Evolutionary conservation across 2,329 filamentous ascomycete species (phyloP).

Genomic region (Drechslera avenae): DNA sequence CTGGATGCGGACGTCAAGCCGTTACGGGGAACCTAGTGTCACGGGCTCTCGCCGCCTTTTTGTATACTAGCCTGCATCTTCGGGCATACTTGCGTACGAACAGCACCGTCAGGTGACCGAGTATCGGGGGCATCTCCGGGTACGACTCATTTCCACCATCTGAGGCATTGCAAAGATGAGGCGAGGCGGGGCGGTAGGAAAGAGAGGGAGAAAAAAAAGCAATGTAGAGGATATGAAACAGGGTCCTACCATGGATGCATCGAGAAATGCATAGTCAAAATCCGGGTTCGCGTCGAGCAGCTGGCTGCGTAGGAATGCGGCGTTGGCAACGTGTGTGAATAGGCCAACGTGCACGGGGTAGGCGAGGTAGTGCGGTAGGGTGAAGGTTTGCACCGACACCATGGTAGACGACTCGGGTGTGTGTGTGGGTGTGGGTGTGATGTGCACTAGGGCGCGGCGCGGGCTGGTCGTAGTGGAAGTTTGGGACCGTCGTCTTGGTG

Average conservation of each 20-base stretch:
- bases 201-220: too few relatives aligned
- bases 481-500: background rate
- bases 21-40: too few relatives aligned
- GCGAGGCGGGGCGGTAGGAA: background rate
- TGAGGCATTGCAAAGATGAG: background rate
- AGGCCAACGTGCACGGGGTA: conserved; percentile 74
- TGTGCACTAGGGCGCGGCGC: conserved; percentile 9
- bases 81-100: too few relatives aligned
- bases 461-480: background rate
- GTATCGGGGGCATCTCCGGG: too few relatives aligned
- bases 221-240: conserved; percentile 8
- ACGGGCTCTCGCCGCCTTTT: too few relatives aligned
- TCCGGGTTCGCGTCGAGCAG: conserved; percentile 81
- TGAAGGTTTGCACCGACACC: conserved; percentile 66
- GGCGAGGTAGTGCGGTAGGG: conserved; percentile 75
- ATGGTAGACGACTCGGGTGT: conserved; percentile 39
- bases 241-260: conserved; percentile 71
- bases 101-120: too few relatives aligned
- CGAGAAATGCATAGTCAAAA: conserved; percentile 93
- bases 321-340: conserved; percentile 78
- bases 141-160: too few relatives aligned
- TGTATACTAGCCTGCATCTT: too few relatives aligned
- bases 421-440: conserved; percentile 12
- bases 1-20: too few relatives aligned
- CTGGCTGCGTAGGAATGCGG: conserved; percentile 77